phyloP scores from a whole-genome alignment of 2,329 filamentous ascomycete species.

The Clarireedia monteithiana region DNA sequence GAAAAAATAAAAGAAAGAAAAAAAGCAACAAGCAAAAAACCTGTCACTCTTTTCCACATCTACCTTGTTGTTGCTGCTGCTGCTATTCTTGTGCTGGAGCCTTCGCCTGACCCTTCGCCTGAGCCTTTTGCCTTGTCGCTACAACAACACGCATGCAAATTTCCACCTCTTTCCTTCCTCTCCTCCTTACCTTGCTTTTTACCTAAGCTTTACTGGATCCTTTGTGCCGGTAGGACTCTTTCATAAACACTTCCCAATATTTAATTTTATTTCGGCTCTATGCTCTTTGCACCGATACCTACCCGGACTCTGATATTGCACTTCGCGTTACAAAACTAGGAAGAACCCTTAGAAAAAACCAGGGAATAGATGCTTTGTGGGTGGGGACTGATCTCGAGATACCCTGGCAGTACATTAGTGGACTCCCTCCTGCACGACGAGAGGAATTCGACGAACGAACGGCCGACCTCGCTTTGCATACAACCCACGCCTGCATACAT shows the following conservation, averaged over 20 bases:
- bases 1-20: too few relatives aligned
- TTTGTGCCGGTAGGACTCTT: not conserved
- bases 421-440: constrained; percentile 5
- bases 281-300: not conserved
- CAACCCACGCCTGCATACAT: constrained; percentile 6
- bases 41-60: too few relatives aligned
- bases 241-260: not conserved
- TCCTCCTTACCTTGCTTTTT: not conserved
- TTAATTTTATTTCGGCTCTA: not conserved
- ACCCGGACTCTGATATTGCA: not conserved
- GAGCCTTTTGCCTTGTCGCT: not conserved
- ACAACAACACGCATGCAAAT: not conserved
- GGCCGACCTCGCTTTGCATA: constrained; percentile 9
- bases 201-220: not conserved
- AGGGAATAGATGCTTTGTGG: constrained; percentile 6
- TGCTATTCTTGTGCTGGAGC: not conserved
- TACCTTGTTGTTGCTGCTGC: not conserved
- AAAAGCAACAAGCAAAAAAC: too few relatives aligned
- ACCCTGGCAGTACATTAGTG: constrained; percentile 8
- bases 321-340: constrained; percentile 5
- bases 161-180: not conserved
- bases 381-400: constrained; percentile 9
- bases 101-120: not conserved
- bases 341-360: constrained; percentile 7
- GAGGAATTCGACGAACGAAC: constrained; percentile 7